phyloP scores from a whole-genome alignment of 1,284 basidiomycete species.

The Ustilago sp. region DNA sequence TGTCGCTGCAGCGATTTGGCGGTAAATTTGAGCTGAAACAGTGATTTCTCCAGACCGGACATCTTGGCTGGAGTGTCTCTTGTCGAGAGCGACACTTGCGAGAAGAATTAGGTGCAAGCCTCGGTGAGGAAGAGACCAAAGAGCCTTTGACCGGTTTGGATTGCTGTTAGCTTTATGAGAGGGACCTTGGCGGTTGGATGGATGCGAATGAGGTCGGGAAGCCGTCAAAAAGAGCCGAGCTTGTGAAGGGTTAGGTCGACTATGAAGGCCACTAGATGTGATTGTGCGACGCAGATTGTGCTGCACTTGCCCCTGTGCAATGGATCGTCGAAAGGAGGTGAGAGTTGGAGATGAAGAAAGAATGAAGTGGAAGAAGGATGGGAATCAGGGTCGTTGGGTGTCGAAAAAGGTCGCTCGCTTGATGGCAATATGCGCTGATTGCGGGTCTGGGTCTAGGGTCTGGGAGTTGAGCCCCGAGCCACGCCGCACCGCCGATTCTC shows the following conservation, averaged over 20 bases:
- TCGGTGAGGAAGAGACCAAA: too few relatives aligned
- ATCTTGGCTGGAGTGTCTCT: conserved; percentile 12
- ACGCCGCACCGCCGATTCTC: conserved; percentile 14
- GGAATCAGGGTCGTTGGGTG: background rate
- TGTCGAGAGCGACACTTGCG: too few relatives aligned
- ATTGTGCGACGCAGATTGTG: background rate
- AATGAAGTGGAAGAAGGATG: background rate
- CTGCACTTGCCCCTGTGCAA: background rate
- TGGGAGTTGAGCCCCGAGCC: conserved; percentile 14
- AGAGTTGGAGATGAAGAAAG: background rate
- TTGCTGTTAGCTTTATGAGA: background rate
- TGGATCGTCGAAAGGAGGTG: background rate
- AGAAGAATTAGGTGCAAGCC: too few relatives aligned
- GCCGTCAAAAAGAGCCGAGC: background rate
- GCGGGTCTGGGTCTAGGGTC: background rate
- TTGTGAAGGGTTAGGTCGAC: background rate
- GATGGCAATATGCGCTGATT: background rate
- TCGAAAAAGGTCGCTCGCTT: background rate
- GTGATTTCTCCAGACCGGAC: conserved; percentile 59
- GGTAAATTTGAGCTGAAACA: conserved; percentile 69
- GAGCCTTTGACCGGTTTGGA: too few relatives aligned
- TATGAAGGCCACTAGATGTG: background rate
- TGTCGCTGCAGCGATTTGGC: conserved; percentile 69
- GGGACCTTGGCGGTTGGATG: background rate
- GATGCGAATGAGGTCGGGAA: background rate